Base-by-base conservation (phyloP, 2,329 filamentous ascomycete genomes). In the Simplicillium sp. region DNA sequence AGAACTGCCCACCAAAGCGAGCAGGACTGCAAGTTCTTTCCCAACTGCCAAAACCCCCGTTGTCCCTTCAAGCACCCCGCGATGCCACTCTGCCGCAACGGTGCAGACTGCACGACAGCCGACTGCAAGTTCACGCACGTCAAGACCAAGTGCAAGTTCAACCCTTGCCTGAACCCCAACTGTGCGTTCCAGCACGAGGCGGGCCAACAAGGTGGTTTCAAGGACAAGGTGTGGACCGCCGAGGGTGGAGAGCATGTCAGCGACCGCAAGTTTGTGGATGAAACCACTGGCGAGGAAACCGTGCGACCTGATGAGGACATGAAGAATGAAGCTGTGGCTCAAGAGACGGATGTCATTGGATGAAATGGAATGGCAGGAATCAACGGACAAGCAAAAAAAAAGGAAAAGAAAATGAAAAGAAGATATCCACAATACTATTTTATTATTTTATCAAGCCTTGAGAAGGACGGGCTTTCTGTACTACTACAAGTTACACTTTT, bases 121-220 rank as follows among this genome's bases (percentile, higher is more conserved):
- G 80, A 80, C 45, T 98, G 92, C 76, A 88, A 87, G 52, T 98
- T 94, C 58, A 89, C 86, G 11, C 92, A 98, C 64, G 67, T 84
- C 50, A 80, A 82, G 59, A 85, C 82, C 37, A 76, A 83, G 60
- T 98, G 92, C 80, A 88, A 81, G 58, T 97, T 84, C 66, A 89
- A 81, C 51, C 92, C 90, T 1, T 98, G 92, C 64, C 76, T 87
- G 48, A 96, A 96, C 65, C 77, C 83, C n/a, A 75, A 70, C 51
- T 98, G 92, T 60, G 73, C 81, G 4, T 97, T 87, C 67, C 88
- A 88, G 62, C 92, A 98, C 61, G 84, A 81, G 33, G 87, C 94
- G 41, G 92, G 90, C 11, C 92, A 98, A 67, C 80, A 86, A 51
- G 87, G 85, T 38, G 78, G 76, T 12, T 90, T 88, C 62, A 77